Evolutionary conservation across 2,329 filamentous ascomycete species (phyloP).

Genomic region (Alternaria triticimaculans): DNA sequence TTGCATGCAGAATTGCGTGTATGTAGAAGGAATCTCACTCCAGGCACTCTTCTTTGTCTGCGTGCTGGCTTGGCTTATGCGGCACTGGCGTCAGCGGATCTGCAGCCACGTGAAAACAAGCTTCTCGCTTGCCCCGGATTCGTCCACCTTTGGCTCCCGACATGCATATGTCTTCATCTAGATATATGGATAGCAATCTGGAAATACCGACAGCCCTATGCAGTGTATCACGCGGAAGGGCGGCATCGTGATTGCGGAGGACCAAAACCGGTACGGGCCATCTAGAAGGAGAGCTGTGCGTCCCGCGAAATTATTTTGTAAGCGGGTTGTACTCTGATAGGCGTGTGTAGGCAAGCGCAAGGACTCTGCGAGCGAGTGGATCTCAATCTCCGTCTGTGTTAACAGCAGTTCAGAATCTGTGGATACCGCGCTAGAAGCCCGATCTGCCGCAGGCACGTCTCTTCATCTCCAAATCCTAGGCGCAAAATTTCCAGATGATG

Average conservation of each 20-base stretch:
- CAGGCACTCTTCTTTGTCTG: not conserved
- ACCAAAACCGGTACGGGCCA: not conserved
- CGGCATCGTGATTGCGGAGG: not conserved
- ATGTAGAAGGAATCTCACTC: not conserved
- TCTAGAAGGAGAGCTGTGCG: not conserved
- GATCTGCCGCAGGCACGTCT: not conserved
- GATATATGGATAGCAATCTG: slow-evolving; percentile 7
- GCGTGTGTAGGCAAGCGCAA: not conserved
- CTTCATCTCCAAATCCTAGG: not conserved
- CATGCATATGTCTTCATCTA: not conserved
- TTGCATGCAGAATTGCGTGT: not conserved
- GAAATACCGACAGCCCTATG: slow-evolving; percentile 5
- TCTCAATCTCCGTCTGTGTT: not conserved
- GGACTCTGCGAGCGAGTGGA: not conserved
- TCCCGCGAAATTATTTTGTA: not conserved
- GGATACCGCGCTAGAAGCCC: not conserved
- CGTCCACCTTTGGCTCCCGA: not conserved
- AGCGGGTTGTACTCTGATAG: not conserved
- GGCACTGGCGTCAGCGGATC: not conserved
- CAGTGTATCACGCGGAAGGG: not conserved
- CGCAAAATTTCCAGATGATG: not conserved
- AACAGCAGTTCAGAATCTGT: not conserved
- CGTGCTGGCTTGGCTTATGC: not conserved
- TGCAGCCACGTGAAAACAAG: slow-evolving; percentile 14
- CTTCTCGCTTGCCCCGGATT: slow-evolving; percentile 16